Evolutionary conservation across 2,329 filamentous ascomycete genomes (phyloP), one percentile per base, ranked within the genome.

Genomic region (Aureobasidium sp.): DNA sequence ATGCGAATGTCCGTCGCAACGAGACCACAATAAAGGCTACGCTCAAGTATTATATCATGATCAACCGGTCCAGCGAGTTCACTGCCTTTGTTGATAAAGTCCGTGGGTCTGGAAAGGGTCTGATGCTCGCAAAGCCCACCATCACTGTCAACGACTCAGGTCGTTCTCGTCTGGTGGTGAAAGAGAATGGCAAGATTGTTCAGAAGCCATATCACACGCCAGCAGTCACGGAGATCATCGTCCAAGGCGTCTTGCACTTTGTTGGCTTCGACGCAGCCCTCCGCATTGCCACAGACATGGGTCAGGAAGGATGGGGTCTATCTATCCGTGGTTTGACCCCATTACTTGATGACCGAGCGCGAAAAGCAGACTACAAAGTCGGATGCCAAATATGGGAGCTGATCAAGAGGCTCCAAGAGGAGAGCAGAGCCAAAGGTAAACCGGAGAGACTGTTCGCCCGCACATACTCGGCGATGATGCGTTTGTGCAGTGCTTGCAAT

Each of bases 121-220:
- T 80, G 2, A 73, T 74, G 70, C 70, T 77, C 3, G 76, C 78
- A 8, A 68, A 69, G 17, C 75, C 72, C 3, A 68, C 68, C 27
- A 70, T 77, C 45, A 68, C 49, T 2, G 73, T 79, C 62, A 76
- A 47, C 11, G 65, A 66, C 17, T 17, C 63, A 57, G 35, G 47
- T 31, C 45, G 45, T 48, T n/a, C 60, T 3, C 49, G 59, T 45
- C n/a, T 57, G 62, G 37, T 57, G 45, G 33, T 50, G 7, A 39
- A 60, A 24, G 48, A 60, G 7, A 40, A 35, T 5, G 65, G 65
- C 39, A 72, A 68, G 44, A 64, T 78, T 17, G 71, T 75, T n/a
- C 78, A 79, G 61, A 74, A 77, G 24, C 72, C 77, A 6, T 69
- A 75, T 56, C 73, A 77, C 1, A 78, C 73, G 1, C 77, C 78